These are phyloP conservation scores for Haemoproteus tartakovskyi DNA, from an alignment of 169 alveolate species.

Conservation along the genomic window DNA sequence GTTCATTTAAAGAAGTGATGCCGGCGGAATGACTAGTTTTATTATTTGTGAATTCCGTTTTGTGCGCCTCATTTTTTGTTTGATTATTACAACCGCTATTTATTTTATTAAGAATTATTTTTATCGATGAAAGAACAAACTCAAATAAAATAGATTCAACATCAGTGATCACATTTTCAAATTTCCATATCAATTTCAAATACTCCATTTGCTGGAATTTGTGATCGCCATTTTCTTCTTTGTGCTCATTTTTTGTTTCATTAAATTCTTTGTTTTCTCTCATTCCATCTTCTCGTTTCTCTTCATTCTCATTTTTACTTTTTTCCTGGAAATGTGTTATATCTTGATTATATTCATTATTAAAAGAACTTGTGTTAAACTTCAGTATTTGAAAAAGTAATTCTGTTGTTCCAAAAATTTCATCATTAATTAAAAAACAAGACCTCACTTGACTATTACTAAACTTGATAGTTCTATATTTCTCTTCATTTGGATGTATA, in stretches of 20 bases:
- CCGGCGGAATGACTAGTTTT: neutral
- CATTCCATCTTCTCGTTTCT: neutral
- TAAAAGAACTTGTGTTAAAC: constrained; percentile 17
- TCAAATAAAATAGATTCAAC: constrained; percentile 42
- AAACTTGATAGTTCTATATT: constrained; percentile 32
- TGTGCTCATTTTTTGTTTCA: neutral
- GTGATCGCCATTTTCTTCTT: neutral
- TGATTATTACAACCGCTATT: too few relatives aligned
- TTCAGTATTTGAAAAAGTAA: constrained; percentile 42
- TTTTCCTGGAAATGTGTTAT: too few relatives aligned
- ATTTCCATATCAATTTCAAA: constrained; percentile 30
- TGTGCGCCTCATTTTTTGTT: too few relatives aligned
- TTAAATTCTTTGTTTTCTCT: neutral
- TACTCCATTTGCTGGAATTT: neutral
- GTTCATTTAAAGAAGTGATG: constrained; percentile 10
- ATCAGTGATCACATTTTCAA: constrained; percentile 27
- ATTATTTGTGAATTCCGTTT: neutral
- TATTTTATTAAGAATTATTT: constrained; percentile 26
- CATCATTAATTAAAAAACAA: constrained; percentile 16
- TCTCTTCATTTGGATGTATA: constrained; percentile 36
- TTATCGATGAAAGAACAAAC: constrained; percentile 30
- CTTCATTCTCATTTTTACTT: too few relatives aligned
- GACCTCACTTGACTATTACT: constrained; percentile 19
- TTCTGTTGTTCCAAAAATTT: constrained; percentile 36
- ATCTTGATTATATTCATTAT: neutral